phyloP scores from a whole-genome alignment of 352 stramenopile species.

The Blastocystis sp. region DNA sequence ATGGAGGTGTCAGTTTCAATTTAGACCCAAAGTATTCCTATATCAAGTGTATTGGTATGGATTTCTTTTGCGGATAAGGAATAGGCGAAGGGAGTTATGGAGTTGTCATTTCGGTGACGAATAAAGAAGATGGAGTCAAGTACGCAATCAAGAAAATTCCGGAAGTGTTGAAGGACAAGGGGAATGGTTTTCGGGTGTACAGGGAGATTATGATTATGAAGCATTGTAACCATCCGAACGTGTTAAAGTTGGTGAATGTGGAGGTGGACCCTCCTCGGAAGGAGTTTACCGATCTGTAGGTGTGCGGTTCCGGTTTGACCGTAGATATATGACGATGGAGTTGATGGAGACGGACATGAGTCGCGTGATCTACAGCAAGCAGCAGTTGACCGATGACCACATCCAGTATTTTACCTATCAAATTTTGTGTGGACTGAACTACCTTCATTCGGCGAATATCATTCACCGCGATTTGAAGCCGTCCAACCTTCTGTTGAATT shows the following conservation, averaged over 20 bases:
- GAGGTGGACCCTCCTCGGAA: background rate
- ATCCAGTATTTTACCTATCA: slow-evolving; percentile 84
- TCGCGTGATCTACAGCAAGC: slow-evolving; percentile 76
- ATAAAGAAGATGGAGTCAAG: slow-evolving; percentile 72
- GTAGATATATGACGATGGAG: slow-evolving; percentile 74
- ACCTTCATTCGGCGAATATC: slow-evolving; percentile 87
- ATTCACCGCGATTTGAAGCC: slow-evolving; percentile 89
- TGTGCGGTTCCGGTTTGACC: background rate
- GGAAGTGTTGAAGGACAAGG: slow-evolving; percentile 72
- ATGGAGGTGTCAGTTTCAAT: background rate
- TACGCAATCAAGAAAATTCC: slow-evolving; percentile 77
- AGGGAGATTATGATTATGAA: slow-evolving; percentile 78
- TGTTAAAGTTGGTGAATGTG: slow-evolving; percentile 6
- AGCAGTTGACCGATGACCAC: slow-evolving; percentile 78
- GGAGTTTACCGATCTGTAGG: slow-evolving; percentile 40
- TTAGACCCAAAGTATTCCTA: slow-evolving; percentile 35
- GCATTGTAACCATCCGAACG: slow-evolving; percentile 39
- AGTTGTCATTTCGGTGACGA: slow-evolving; percentile 74
- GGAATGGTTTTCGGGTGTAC: slow-evolving; percentile 71
- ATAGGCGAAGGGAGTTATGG: slow-evolving; percentile 73
- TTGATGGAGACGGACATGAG: slow-evolving; percentile 78
- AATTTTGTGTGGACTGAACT: slow-evolving; percentile 84
- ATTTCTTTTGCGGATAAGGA: background rate
- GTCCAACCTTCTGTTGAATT: slow-evolving; percentile 87
- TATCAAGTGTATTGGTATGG: slow-evolving; percentile 41